A percentile compares a stretch with the other conserved stretches of the same genome.
Conservation (phyloP, 108 stramenopile species). For the Nitzschia putrida region DNA sequence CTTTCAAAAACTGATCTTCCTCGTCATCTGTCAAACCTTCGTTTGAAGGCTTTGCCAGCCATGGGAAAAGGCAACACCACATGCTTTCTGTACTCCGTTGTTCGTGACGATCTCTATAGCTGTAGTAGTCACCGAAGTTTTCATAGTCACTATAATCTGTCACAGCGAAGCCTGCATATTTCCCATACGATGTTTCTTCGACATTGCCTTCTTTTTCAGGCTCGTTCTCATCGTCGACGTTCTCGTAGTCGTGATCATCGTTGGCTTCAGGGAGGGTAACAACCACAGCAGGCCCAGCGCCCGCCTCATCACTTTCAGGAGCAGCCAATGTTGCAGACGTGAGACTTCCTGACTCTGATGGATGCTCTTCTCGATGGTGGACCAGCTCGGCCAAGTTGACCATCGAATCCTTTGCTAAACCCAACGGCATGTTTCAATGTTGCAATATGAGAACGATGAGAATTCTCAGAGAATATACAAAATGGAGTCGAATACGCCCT, state of each 20-base stretch:
- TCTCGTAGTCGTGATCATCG: too few species aligned
- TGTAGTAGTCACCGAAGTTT: slow-evolving; percentile 23
- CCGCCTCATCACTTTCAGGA: neutral
- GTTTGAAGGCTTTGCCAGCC: slow-evolving; percentile 1
- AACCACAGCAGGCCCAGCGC: neutral
- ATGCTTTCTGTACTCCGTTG: neutral
- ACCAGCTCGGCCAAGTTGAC: slow-evolving; percentile 44
- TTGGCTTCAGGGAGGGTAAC: too few species aligned
- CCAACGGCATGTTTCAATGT: slow-evolving; percentile 44
- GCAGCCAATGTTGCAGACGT: neutral
- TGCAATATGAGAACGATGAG: neutral
- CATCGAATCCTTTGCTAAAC: slow-evolving; percentile 53
- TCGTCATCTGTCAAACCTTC: slow-evolving; percentile 10
- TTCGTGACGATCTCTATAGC: neutral
- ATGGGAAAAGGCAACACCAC: slow-evolving; percentile 40
- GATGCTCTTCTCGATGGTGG: slow-evolving; percentile 7
- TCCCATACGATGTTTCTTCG: neutral
- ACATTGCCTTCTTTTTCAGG: neutral
- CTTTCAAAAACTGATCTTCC: neutral
- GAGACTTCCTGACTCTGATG: neutral
- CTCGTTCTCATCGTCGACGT: neutral
- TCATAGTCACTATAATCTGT: slow-evolving; percentile 35
- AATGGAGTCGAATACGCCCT: too few species aligned
- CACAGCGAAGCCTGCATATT: slow-evolving; percentile 37
- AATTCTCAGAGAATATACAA: neutral